Evolutionary conservation across 2,329 filamentous ascomycete genomes (phyloP).

Genomic region (Trichoderma breve): DNA sequence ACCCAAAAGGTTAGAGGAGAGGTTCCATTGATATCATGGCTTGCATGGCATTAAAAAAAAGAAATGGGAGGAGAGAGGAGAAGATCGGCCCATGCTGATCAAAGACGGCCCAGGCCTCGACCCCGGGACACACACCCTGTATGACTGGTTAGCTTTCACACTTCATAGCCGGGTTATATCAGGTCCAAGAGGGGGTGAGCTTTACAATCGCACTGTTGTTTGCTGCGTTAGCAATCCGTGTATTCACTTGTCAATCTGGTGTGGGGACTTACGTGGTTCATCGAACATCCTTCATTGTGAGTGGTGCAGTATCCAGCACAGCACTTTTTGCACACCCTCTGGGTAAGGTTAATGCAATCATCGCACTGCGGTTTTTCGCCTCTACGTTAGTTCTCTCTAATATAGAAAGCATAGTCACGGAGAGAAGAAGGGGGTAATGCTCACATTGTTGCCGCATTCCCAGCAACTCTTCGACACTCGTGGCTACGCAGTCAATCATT

Average conservation of each 20-base stretch:
- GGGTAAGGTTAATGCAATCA: constrained; percentile 69
- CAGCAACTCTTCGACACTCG: constrained; percentile 72
- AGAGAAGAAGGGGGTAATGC: constrained; percentile 28
- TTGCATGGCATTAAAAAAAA: not conserved
- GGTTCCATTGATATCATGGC: not conserved
- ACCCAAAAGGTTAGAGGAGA: not conserved
- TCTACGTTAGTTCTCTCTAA: constrained; percentile 10
- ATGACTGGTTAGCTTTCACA: not conserved
- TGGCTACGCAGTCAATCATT: constrained; percentile 36
- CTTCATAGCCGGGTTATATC: not conserved
- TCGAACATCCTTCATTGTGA: constrained; percentile 78
- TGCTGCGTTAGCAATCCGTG: constrained; percentile 5
- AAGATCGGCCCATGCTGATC: not conserved
- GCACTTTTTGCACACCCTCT: constrained; percentile 70
- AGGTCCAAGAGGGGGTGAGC: not conserved
- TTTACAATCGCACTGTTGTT: constrained; percentile 14
- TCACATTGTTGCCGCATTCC: constrained; percentile 79
- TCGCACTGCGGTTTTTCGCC: constrained; percentile 57
- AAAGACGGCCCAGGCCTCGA: constrained; percentile 25
- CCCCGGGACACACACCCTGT: constrained; percentile 40
- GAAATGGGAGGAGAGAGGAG: not conserved
- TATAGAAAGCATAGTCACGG: not conserved
- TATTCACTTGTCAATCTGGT: not conserved
- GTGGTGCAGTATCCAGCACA: constrained; percentile 77
- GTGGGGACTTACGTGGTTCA: constrained; percentile 50